Evolutionary conservation across 108 stramenopile genomes (phyloP).

Genomic region (Chaetoceros tenuissimus): DNA sequence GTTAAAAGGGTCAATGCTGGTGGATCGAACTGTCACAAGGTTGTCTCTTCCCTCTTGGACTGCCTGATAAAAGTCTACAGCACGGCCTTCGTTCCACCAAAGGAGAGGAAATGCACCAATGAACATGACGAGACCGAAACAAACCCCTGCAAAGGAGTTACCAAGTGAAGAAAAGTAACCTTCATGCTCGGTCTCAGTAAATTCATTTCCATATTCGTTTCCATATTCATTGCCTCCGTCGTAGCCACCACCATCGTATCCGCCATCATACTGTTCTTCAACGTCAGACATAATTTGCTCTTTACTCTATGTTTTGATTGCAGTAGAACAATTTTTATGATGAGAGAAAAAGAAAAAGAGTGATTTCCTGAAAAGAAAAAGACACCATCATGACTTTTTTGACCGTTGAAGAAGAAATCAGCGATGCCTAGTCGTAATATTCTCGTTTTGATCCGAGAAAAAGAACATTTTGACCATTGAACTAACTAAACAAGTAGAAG

Average conservation of each 20-base stretch:
- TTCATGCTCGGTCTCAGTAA: slow-evolving; percentile 2
- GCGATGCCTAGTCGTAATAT: too few relatives aligned
- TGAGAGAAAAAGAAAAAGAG: too few relatives aligned
- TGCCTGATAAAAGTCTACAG: slow-evolving; percentile 16
- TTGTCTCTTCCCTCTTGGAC: slow-evolving; percentile 17
- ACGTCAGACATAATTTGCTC: too few relatives aligned
- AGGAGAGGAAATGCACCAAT: slow-evolving; percentile 12
- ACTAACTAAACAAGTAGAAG: too few relatives aligned
- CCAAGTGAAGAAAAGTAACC: slow-evolving; percentile 9
- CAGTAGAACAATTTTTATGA: too few relatives aligned
- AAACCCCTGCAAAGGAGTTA: slow-evolving; percentile 8
- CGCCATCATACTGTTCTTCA: too few relatives aligned
- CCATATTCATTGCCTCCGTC: slow-evolving; percentile 11
- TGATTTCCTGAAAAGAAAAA: too few relatives aligned
- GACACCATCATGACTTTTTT: too few relatives aligned
- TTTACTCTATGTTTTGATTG: too few relatives aligned
- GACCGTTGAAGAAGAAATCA: too few relatives aligned
- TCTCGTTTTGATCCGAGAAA: too few relatives aligned
- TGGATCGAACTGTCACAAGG: slow-evolving; percentile 5
- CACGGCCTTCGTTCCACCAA: slow-evolving; percentile 26
- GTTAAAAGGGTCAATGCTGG: neutral
- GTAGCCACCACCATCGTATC: slow-evolving; percentile 6
- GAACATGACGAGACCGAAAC: slow-evolving; percentile 15
- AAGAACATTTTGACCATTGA: too few relatives aligned
- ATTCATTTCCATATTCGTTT: slow-evolving; percentile 7